A percentile compares a stretch with the other conserved stretches of the same genome.
These are phyloP conservation scores for Prunus davidiana DNA, from an alignment of 306 rosid species.

Conservation along the genomic window DNA sequence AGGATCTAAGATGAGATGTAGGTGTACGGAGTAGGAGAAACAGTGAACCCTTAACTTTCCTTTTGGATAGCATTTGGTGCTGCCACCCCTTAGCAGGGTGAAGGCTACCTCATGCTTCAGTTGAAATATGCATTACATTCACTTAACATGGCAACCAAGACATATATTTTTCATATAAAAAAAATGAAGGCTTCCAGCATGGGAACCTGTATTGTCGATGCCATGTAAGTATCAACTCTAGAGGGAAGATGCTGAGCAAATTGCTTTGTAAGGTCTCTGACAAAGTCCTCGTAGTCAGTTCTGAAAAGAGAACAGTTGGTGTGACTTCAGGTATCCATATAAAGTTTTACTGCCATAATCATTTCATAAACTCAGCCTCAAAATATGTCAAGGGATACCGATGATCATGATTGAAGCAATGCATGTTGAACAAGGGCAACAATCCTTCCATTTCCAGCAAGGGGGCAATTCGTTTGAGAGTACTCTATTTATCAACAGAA, in stretches of 20 bases:
- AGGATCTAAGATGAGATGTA: background rate
- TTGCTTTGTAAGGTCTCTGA: slow-evolving; percentile 78
- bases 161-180: background rate
- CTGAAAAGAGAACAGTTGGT: slow-evolving; percentile 40
- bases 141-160: slow-evolving; percentile 1
- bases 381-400: slow-evolving; percentile 44
- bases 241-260: slow-evolving; percentile 66
- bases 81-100: background rate
- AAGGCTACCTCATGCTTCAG: background rate
- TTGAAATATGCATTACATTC: background rate
- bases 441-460: slow-evolving; percentile 68
- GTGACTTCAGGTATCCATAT: background rate
- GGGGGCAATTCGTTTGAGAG: slow-evolving; percentile 64
- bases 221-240: slow-evolving; percentile 81
- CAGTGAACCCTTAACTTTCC: background rate
- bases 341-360: background rate
- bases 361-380: slow-evolving; percentile 16
- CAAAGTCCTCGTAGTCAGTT: slow-evolving; percentile 75
- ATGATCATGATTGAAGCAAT: slow-evolving; percentile 79
- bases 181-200: slow-evolving; percentile 12
- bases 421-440: slow-evolving; percentile 46
- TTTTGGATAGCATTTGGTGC: no score
- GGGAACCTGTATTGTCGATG: slow-evolving; percentile 70
- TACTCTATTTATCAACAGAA: slow-evolving; percentile 42
- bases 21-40: background rate